Evolutionary conservation across 225 moss, liverwort and hornwort genomes (phyloP).

Genomic region (Pseudoscleropodium purum): DNA sequence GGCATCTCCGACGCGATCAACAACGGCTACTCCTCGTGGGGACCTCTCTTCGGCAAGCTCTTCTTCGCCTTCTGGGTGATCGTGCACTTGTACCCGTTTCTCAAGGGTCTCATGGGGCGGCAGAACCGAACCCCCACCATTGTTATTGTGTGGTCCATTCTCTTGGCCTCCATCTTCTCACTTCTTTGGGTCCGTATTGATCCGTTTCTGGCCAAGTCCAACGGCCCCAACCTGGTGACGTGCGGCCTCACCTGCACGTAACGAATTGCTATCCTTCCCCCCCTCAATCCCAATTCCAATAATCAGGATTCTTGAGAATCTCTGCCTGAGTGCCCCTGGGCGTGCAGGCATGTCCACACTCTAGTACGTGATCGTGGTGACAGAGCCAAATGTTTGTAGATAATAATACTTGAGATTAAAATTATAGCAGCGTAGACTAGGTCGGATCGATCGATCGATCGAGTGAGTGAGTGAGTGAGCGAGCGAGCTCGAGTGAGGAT

Average conservation of each 20-base stretch:
- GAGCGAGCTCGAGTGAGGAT: neutral
- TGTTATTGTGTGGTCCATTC: conserved; percentile 92
- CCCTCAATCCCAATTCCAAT: conserved; percentile 1
- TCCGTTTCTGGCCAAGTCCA: conserved; percentile 59
- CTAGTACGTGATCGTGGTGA: neutral
- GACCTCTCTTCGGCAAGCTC: conserved; percentile 87
- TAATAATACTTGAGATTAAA: conserved; percentile 26
- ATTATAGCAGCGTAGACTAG: neutral
- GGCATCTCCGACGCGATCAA: conserved; percentile 94
- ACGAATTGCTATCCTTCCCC: neutral
- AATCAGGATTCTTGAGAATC: conserved; percentile 3
- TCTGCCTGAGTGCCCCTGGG: neutral
- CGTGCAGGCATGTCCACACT: neutral
- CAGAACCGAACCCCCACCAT: conserved; percentile 94
- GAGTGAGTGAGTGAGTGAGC: neutral
- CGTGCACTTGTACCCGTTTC: conserved; percentile 91
- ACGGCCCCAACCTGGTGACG: conserved; percentile 46
- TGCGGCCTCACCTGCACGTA: conserved; percentile 73
- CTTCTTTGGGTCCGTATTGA: conserved; percentile 86
- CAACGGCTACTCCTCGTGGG: conserved; percentile 90
- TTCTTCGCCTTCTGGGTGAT: conserved; percentile 99
- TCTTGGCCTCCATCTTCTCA: conserved; percentile 92
- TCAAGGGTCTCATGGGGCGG: conserved; percentile 94
- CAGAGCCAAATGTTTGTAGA: conserved; percentile 23
- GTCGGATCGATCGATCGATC: neutral